A percentile compares a stretch with the other conserved stretches of the same genome.
phyloP scores from a whole-genome alignment of 2,329 filamentous ascomycete species.

The Fusarium agapanthi region DNA sequence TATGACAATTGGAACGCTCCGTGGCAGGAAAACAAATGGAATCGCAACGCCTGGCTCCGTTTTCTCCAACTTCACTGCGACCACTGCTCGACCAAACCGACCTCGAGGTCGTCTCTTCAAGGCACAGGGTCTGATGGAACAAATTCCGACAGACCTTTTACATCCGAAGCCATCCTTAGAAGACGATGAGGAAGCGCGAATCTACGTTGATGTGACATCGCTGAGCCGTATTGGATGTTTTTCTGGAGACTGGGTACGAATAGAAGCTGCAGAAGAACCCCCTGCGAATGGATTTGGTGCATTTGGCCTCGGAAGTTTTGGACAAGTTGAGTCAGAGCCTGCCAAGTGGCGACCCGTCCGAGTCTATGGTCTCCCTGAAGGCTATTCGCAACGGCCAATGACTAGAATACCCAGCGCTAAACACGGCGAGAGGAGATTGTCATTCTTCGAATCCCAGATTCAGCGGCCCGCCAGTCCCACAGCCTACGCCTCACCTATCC shows the following conservation, averaged over 20 bases:
- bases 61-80: conserved; percentile 86
- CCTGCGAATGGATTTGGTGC: conserved; percentile 71
- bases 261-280: conserved; percentile 81
- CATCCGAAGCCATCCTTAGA: conserved; percentile 80
- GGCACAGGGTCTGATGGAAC: conserved; percentile 76
- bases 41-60: conserved; percentile 86
- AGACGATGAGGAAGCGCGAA: conserved; percentile 87
- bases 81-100: conserved; percentile 78
- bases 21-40: conserved; percentile 73
- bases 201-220: conserved; percentile 89
- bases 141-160: conserved; percentile 79
- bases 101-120: conserved; percentile 84
- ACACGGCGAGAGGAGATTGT: conserved; percentile 61
- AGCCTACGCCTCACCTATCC: conserved; percentile 83
- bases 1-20: conserved; percentile 68
- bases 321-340: conserved; percentile 62
- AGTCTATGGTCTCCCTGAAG: conserved; percentile 88
- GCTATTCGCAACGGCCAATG: conserved; percentile 68
- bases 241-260: conserved; percentile 93
- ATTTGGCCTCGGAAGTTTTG: conserved; percentile 73
- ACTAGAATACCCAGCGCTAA: conserved; percentile 67
- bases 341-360: conserved; percentile 82
- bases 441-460: conserved; percentile 75
- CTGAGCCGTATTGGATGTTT: conserved; percentile 93
- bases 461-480: conserved; percentile 65